Evolutionary conservation across 768 basidiomycete genomes (phyloP).

Genomic region (Chiua virens): DNA sequence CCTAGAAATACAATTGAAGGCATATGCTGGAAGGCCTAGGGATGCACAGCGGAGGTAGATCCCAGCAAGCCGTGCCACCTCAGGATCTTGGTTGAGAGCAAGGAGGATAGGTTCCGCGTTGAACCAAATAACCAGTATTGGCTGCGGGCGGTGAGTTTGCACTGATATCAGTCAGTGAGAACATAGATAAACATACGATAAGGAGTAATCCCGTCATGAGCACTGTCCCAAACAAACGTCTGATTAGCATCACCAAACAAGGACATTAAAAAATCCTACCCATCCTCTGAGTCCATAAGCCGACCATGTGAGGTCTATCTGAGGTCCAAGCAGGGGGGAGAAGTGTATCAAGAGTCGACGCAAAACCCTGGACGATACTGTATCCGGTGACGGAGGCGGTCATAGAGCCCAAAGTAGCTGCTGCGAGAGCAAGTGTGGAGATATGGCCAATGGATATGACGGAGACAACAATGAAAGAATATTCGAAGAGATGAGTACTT

Average conservation of each 20-base stretch:
- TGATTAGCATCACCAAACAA: conserved; percentile 4
- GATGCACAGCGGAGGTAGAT: conserved; percentile 76
- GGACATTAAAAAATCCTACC: conserved; percentile 40
- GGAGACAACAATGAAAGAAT: conserved; percentile 79
- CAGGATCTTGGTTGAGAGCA: conserved; percentile 74
- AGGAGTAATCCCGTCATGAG: conserved; percentile 60
- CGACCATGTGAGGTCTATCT: conserved; percentile 76
- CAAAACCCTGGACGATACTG: conserved; percentile 79
- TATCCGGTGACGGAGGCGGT: conserved; percentile 56
- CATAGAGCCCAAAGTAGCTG: conserved; percentile 73
- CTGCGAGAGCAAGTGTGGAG: conserved; percentile 86
- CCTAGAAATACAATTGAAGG: conserved; percentile 56
- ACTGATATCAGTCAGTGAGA: background rate
- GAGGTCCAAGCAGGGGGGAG: conserved; percentile 96
- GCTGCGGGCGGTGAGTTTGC: conserved; percentile 24
- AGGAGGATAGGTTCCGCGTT: conserved; percentile 80
- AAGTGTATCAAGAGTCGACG: conserved; percentile 87
- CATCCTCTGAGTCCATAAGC: conserved; percentile 91
- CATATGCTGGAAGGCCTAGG: conserved; percentile 77
- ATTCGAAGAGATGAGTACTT: conserved; percentile 82
- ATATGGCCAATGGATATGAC: conserved; percentile 90
- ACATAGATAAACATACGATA: conserved; percentile 47
- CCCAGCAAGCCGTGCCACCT: conserved; percentile 76
- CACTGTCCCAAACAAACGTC: conserved; percentile 35
- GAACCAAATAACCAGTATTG: conserved; percentile 73